These are phyloP conservation scores for Kregervanrija fluxuum DNA, from an alignment of 805 yeast species.

Conservation along the genomic window DNA sequence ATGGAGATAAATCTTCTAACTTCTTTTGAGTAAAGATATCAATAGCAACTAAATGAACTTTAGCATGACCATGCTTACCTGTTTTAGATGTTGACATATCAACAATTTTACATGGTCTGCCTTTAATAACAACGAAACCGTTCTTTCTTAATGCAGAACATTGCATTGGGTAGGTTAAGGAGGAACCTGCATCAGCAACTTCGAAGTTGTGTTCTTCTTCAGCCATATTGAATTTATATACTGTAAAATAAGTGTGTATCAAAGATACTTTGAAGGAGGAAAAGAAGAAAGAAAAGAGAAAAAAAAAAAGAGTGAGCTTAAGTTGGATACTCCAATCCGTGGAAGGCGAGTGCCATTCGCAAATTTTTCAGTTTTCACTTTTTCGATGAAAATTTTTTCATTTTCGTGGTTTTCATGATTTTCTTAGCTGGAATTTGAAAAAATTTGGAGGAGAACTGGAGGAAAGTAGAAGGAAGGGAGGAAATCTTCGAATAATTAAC, in stretches of 20 bases:
- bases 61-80: constrained; percentile 99
- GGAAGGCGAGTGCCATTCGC: too few species aligned
- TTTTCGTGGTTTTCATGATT: too few species aligned
- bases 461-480: not conserved
- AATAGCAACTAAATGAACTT: constrained; percentile 98
- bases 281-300: constrained; percentile 1
- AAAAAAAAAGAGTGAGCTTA: not conserved
- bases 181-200: constrained; percentile 98
- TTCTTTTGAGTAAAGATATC: constrained; percentile 99
- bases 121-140: constrained; percentile 98
- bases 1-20: constrained; percentile 99
- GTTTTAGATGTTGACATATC: constrained; percentile 99
- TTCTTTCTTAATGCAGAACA: constrained; percentile 99
- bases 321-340: too few species aligned
- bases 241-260: constrained; percentile 7
- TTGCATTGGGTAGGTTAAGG: constrained; percentile 97
- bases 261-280: not conserved
- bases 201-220: constrained; percentile 75
- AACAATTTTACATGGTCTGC: constrained; percentile 99
- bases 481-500: not conserved
- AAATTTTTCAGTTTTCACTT: too few species aligned
- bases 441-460: not conserved
- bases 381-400: too few species aligned
- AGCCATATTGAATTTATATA: constrained; percentile 20
- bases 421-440: too few species aligned